phyloP scores from a whole-genome alignment of 1,284 basidiomycete species.

The Puccinia triticina region DNA sequence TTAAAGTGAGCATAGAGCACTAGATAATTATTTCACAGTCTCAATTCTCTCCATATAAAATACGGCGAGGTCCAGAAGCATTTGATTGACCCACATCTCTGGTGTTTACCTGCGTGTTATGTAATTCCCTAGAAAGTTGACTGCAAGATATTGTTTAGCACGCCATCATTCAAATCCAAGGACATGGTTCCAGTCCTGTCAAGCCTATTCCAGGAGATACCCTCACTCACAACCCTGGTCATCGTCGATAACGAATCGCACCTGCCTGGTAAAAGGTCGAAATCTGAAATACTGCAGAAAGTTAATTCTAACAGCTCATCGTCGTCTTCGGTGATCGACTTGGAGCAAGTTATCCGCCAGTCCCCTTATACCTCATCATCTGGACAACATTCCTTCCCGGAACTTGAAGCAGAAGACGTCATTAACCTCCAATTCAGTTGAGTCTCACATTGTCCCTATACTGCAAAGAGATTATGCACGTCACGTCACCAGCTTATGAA shows the following conservation, averaged over 20 bases:
- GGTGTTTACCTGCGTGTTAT: not conserved
- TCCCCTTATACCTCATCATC: not conserved
- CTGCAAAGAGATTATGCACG: not conserved
- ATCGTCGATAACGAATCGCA: constrained; percentile 28
- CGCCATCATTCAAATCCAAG: constrained; percentile 28
- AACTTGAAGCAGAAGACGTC: constrained; percentile 15
- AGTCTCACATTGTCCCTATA: constrained; percentile 4
- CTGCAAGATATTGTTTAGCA: constrained; percentile 33
- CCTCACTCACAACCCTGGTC: constrained; percentile 2
- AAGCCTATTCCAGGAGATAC: constrained; percentile 13
- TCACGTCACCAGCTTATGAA: not conserved
- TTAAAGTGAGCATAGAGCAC: constrained; percentile 24
- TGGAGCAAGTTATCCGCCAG: constrained; percentile 13
- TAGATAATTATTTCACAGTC: not conserved
- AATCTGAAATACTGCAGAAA: not conserved
- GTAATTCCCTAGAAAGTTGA: constrained; percentile 38
- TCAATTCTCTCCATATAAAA: not conserved
- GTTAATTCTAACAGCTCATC: not conserved
- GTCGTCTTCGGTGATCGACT: not conserved
- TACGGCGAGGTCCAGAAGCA: not conserved
- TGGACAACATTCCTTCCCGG: not conserved
- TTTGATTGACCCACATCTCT: not conserved
- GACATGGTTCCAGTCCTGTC: constrained; percentile 17
- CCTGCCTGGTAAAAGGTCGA: not conserved
- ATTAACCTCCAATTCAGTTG: constrained; percentile 49